These are phyloP conservation scores for Trypanosoma mega DNA, from an alignment of 208 protist species.

Conservation along the genomic window DNA sequence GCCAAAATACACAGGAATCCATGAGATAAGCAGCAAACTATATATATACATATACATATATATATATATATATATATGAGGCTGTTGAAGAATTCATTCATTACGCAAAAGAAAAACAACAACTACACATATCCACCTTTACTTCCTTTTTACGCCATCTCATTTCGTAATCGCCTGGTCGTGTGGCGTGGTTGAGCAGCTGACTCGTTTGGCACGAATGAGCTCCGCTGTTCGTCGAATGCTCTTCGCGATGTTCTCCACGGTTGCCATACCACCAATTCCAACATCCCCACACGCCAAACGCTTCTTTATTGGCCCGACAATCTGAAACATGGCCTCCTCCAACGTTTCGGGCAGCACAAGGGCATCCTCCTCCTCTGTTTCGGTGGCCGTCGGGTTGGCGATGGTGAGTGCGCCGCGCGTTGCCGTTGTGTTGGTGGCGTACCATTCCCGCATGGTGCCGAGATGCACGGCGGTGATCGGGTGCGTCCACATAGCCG, in stretches of 20 bases:
- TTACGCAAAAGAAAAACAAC: too few species aligned
- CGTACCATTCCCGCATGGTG: constrained; percentile 62
- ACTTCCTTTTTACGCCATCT: not conserved
- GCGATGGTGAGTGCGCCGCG: not conserved
- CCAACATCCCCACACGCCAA: constrained; percentile 95
- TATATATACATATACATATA: too few species aligned
- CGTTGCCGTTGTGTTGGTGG: not conserved
- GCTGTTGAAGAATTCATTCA: too few species aligned
- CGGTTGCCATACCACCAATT: constrained; percentile 90
- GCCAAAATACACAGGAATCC: too few species aligned
- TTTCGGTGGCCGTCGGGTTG: constrained; percentile 2
- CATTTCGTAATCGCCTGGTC: not conserved
- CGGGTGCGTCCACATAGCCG: constrained; percentile 97
- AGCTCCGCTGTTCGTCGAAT: constrained; percentile 65
- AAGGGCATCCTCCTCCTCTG: not conserved
- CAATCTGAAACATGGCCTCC: constrained; percentile 75
- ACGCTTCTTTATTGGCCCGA: constrained; percentile 89
- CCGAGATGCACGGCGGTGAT: constrained; percentile 82
- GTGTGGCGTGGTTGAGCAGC: not conserved
- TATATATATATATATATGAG: too few species aligned
- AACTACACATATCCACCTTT: too few species aligned
- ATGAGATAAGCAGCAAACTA: too few species aligned
- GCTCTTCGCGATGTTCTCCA: constrained; percentile 72
- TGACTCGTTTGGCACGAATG: constrained; percentile 36
- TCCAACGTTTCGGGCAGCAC: constrained; percentile 36